Evolutionary conservation across 495 filamentous ascomycete genomes (phyloP).

Genomic region (Symbiotaphrina buchneri): DNA sequence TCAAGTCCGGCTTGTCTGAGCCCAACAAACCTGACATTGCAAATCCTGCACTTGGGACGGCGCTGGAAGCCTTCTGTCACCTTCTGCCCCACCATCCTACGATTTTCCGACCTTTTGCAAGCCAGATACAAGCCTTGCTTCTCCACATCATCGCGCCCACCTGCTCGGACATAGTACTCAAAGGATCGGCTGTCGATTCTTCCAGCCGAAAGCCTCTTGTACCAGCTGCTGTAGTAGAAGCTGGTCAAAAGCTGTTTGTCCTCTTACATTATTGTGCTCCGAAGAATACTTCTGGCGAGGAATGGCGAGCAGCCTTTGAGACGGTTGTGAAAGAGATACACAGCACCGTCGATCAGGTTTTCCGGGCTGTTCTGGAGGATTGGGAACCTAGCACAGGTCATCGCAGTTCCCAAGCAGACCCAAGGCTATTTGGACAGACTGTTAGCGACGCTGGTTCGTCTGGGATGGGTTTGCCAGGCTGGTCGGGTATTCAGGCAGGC

Average conservation of each 20-base stretch:
- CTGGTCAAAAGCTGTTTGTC: constrained; percentile 35
- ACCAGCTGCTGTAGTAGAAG: constrained; percentile 23
- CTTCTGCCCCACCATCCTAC: constrained; percentile 59
- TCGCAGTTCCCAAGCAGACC: constrained; percentile 2
- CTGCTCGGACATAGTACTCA: too few species aligned
- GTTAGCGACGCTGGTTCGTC: constrained; percentile 16
- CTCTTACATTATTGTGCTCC: constrained; percentile 51
- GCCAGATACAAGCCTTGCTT: constrained; percentile 38
- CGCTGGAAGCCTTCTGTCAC: constrained; percentile 38
- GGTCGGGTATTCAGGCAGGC: constrained; percentile 52
- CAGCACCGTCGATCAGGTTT: constrained; percentile 44
- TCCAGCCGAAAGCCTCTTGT: too few species aligned
- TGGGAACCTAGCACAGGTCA: constrained; percentile 39
- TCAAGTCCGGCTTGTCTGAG: too few species aligned
- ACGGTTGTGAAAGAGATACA: constrained; percentile 36
- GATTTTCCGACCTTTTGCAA: constrained; percentile 48
- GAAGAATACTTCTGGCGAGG: constrained; percentile 45
- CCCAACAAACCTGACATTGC: constrained; percentile 12
- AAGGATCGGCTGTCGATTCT: too few species aligned
- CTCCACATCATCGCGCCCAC: constrained; percentile 33
- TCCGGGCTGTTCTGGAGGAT: constrained; percentile 53
- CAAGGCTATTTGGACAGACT: constrained; percentile 11
- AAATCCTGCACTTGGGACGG: constrained; percentile 28
- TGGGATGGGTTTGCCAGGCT: constrained; percentile 31
- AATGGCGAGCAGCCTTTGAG: constrained; percentile 46